Conservation (phyloP, 345 rosid species). For the Syzygium aromaticum region DNA sequence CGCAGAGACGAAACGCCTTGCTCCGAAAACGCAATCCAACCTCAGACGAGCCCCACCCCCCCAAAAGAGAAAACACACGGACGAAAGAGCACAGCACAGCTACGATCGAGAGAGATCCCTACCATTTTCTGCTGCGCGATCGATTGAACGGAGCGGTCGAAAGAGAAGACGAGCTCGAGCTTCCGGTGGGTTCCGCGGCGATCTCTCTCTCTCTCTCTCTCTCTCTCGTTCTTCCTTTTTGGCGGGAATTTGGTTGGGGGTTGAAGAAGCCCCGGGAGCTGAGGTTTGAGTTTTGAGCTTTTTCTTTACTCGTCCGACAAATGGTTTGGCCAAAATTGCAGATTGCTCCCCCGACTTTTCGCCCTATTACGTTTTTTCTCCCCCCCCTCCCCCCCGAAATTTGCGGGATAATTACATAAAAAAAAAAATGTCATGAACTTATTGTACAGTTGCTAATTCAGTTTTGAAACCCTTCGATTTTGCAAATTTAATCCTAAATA, state of each 20-base stretch:
- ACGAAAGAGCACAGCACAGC: neutral
- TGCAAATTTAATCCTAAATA: accelerated
- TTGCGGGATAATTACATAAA: accelerated
- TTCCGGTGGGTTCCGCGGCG: neutral
- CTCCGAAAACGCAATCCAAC: neutral
- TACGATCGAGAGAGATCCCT: neutral
- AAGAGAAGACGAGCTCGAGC: neutral
- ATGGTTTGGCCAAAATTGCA: neutral
- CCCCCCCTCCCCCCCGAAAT: accelerated
- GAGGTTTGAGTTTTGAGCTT: neutral
- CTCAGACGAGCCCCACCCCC: neutral
- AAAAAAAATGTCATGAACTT: too few species aligned
- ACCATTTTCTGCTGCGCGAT: neutral
- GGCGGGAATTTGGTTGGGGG: neutral
- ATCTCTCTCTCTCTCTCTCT: neutral
- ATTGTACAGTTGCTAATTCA: accelerated
- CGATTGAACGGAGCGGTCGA: neutral
- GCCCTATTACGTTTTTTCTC: neutral
- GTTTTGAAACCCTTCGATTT: too few species aligned
- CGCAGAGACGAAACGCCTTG: neutral
- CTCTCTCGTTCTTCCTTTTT: neutral
- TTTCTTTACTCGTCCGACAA: neutral
- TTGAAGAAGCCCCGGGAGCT: neutral
- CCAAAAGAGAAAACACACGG: neutral
- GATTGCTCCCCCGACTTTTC: neutral